Percentiles rank a stretch among this genome's conserved stretches.
Evolutionary conservation across 441 rosid genomes (phyloP).

Genomic region (Lepidium campestre): DNA sequence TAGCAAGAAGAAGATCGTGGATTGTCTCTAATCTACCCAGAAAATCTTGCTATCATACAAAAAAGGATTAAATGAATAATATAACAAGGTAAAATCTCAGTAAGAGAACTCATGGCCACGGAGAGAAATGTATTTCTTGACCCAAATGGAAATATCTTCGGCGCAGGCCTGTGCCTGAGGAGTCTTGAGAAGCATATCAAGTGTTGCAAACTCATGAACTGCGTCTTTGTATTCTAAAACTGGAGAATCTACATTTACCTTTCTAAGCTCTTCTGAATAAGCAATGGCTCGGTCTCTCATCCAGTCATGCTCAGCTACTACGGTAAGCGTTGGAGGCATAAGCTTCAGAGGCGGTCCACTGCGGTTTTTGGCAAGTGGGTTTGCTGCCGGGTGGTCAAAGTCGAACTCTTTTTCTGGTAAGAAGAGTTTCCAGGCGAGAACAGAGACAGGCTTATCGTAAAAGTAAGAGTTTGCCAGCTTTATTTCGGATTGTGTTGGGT

Average conservation of each 20-base stretch:
- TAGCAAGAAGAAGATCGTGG: background rate
- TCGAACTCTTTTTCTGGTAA: conserved; percentile 45
- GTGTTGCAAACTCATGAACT: conserved; percentile 69
- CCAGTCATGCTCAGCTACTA: conserved; percentile 71
- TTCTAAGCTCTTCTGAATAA: conserved; percentile 62
- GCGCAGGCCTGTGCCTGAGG: conserved; percentile 68
- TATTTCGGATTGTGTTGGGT: conserved; percentile 51
- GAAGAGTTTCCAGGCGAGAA: conserved; percentile 63
- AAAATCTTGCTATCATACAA: conserved; percentile 20
- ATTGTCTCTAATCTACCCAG: conserved; percentile 13
- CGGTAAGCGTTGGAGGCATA: conserved; percentile 69
- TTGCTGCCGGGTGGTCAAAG: conserved; percentile 64
- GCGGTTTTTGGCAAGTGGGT: conserved; percentile 50
- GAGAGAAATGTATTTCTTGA: conserved; percentile 56
- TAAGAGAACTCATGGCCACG: conserved; percentile 68
- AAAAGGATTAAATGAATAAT: conserved; percentile 2
- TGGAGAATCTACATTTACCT: conserved; percentile 64
- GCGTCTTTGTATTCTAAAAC: conserved; percentile 69
- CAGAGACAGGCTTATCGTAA: conserved; percentile 48
- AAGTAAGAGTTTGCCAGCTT: conserved; percentile 62
- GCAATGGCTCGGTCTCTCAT: conserved; percentile 75
- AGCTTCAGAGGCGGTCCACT: conserved; percentile 49
- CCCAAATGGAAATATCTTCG: conserved; percentile 67
- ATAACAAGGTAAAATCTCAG: conserved; percentile 16
- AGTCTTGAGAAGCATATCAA: conserved; percentile 59